These are phyloP conservation scores for Acanthamoeba triangularis DNA, from an alignment of 208 protist species.

Conservation along the genomic window DNA sequence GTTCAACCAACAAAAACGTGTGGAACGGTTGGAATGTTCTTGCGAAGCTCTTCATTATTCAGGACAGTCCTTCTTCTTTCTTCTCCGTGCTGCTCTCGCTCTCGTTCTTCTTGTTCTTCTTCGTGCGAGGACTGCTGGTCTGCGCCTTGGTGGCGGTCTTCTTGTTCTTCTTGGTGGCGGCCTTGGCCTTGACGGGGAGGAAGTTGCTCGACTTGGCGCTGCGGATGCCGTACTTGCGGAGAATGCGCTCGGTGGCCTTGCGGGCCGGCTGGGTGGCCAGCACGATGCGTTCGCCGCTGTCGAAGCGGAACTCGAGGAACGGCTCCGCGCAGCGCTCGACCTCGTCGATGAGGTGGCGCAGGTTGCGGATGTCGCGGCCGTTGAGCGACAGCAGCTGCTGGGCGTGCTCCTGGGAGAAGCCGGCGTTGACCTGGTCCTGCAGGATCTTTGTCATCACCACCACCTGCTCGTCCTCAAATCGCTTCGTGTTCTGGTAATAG, in stretches of 20 bases:
- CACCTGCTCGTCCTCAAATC: constrained; percentile 44
- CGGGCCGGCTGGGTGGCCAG: background rate
- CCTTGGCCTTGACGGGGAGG: background rate
- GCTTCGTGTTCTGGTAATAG: constrained; percentile 42
- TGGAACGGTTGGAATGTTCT: background rate
- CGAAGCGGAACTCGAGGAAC: constrained; percentile 29
- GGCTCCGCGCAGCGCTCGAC: constrained; percentile 17
- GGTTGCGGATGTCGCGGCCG: background rate
- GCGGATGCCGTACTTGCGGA: constrained; percentile 31
- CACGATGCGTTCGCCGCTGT: constrained; percentile 51
- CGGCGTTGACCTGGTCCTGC: constrained; percentile 51
- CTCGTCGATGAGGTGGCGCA: constrained; percentile 11
- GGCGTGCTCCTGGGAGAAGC: constrained; percentile 27
- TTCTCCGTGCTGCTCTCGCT: background rate
- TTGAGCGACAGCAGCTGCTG: constrained; percentile 45
- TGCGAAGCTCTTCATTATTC: no score
- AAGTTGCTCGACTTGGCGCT: constrained; percentile 56
- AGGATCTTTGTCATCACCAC: constrained; percentile 51
- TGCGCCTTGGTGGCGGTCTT: background rate
- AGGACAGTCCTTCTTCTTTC: background rate
- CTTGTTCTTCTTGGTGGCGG: no score
- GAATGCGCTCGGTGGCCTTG: constrained; percentile 39
- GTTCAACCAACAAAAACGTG: background rate
- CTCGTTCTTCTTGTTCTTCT: background rate
- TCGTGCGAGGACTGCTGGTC: background rate